Base-by-base conservation (phyloP, 164 flowering plant species). In the Saururus chinensis region DNA sequence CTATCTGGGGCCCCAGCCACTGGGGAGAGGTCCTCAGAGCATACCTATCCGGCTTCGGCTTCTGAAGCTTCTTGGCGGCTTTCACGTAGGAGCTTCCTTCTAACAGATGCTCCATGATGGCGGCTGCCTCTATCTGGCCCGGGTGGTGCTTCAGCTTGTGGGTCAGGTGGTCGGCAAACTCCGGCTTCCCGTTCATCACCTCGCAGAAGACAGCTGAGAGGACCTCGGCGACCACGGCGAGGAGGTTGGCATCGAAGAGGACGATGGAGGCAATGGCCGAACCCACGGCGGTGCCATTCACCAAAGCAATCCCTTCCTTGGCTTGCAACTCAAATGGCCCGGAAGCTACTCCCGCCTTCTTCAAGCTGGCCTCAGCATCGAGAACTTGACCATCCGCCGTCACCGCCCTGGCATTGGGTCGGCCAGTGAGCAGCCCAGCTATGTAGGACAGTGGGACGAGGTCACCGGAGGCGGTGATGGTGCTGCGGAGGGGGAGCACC, bases 131-230 rank as follows among this genome's bases (percentile, higher is more conserved):
- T 35, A 78, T 78, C 63, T 78, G 79, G 11, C 81, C 81, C 0
- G 81, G 79, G 42, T 78, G 81, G 69, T 78, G 79, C 59, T 75
- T 78, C 22, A 78, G 66, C 58, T 73, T 53, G 60, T 78, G 81
- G 12, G 79, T 73, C 48, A 78, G 60, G 4, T 68, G 77, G 53
- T 78, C 81, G 0, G 76, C 64, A 40, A 68, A 78, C 63, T 78
- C 81, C 0, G 79, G 71, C 51, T 71, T 74, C 0, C 80, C 80
- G 4, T 61, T 57, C 80, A 77, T 77, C 3, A 55, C 77, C 59
- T 74, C 79, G 23, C 73, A 69, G 60, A 78, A 78, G 40, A 78
- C 25, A 9, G 77, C 81, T 7, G 79, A 78, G 16, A 78, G 69
- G 56, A 75, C 51, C 22, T 71, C 77, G 1, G 81, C 57, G 1